A percentile compares a stretch with the other conserved stretches of the same genome.
These are phyloP conservation scores for Candida hungchunana DNA, from an alignment of 805 yeast species.

Conservation along the genomic window DNA sequence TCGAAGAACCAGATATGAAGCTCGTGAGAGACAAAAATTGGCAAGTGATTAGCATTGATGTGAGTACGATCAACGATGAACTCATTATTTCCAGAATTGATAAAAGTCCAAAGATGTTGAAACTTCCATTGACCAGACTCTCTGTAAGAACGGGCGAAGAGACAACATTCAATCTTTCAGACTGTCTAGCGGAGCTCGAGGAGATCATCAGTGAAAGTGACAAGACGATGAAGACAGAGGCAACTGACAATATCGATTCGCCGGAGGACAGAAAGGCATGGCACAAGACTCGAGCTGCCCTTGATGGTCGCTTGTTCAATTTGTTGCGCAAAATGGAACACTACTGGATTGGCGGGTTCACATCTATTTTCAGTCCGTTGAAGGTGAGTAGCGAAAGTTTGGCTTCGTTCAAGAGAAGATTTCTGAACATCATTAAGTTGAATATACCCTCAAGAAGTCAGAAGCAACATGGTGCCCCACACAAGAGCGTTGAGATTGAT, in stretches of 20 bases:
- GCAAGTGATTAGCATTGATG: constrained; percentile 58
- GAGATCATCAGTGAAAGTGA: constrained; percentile 60
- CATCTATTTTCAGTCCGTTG: constrained; percentile 49
- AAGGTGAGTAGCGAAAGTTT: constrained; percentile 26
- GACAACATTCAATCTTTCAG: constrained; percentile 37
- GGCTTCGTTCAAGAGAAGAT: constrained; percentile 32
- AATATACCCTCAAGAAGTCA: constrained; percentile 45
- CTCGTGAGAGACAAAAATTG: constrained; percentile 41
- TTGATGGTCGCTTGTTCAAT: constrained; percentile 53
- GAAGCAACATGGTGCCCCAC: constrained; percentile 30
- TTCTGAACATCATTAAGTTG: constrained; percentile 38
- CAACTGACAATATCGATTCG: constrained; percentile 49
- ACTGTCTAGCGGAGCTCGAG: constrained; percentile 43
- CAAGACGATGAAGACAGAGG: constrained; percentile 48
- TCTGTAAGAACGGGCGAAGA: constrained; percentile 41
- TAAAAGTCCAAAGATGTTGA: constrained; percentile 41
- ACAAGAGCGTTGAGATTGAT: constrained; percentile 34
- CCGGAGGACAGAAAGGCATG: constrained; percentile 61
- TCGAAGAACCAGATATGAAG: constrained; percentile 9
- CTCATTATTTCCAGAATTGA: constrained; percentile 48
- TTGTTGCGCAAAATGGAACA: constrained; percentile 57
- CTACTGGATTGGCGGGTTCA: constrained; percentile 76
- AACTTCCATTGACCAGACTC: constrained; percentile 57
- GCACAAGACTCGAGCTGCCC: constrained; percentile 68
- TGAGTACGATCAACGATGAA: constrained; percentile 54